phyloP scores from a whole-genome alignment of 2,329 filamentous ascomycete genomes.

The Lojkania enalia region DNA sequence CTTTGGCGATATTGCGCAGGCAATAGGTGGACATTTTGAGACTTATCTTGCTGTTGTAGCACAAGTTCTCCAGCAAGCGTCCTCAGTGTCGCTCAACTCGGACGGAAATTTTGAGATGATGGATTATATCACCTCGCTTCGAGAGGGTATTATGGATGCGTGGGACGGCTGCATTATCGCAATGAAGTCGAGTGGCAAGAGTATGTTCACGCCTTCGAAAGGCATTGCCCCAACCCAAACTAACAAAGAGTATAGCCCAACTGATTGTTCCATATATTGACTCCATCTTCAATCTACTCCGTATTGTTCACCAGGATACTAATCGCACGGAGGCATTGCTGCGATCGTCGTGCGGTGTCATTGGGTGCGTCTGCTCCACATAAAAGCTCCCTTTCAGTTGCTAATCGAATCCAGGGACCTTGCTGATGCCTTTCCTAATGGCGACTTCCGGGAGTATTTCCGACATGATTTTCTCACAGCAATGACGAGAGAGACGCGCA shows the following conservation, averaged over 20 bases:
- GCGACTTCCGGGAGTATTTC: constrained; percentile 82
- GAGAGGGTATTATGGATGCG: constrained; percentile 98
- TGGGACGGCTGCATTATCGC: constrained; percentile 97
- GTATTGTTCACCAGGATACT: constrained; percentile 75
- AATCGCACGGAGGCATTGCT: constrained; percentile 92
- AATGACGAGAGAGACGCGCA: constrained; percentile 89
- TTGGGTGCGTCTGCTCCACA: constrained; percentile 67
- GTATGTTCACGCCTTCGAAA: constrained; percentile 50
- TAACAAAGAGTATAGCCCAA: constrained; percentile 59
- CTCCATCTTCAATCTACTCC: constrained; percentile 84
- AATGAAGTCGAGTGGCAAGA: constrained; percentile 81
- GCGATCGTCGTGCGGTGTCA: constrained; percentile 93
- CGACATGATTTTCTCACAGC: constrained; percentile 86
- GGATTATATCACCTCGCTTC: constrained; percentile 91
- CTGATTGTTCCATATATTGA: constrained; percentile 76
- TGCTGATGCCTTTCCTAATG: constrained; percentile 88
- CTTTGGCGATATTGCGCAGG: constrained; percentile 95
- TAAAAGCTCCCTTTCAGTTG: constrained; percentile 10
- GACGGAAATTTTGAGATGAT: constrained; percentile 94
- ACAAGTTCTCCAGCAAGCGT: constrained; percentile 90
- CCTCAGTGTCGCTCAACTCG: constrained; percentile 74
- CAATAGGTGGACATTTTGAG: constrained; percentile 90
- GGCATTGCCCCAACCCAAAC: background rate
- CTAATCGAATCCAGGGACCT: constrained; percentile 71
- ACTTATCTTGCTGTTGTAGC: constrained; percentile 91